A percentile compares a stretch with the other conserved stretches of the same genome.
These are phyloP conservation scores for Fusarium pseudocircinatum DNA, from an alignment of 2,329 filamentous ascomycete species.

Conservation along the genomic window DNA sequence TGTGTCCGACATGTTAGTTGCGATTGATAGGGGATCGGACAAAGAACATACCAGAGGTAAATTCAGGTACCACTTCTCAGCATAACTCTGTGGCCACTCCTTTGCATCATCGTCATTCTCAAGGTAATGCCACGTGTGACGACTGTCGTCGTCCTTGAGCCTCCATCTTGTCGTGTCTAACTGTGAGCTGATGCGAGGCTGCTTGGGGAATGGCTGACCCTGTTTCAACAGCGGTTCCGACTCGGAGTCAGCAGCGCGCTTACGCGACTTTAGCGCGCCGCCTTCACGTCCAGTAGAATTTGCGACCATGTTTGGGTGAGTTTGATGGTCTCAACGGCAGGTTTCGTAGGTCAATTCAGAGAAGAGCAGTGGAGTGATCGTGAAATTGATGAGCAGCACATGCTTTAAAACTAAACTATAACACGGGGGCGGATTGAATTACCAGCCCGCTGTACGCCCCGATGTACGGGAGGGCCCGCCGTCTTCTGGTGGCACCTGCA, in stretches of 20 bases:
- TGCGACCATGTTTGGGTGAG: conserved; percentile 39
- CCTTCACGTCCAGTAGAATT: conserved; percentile 44
- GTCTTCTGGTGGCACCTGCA: conserved; percentile 25
- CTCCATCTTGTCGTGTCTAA: conserved; percentile 90
- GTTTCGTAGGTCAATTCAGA: conserved; percentile 9
- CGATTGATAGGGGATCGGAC: neutral
- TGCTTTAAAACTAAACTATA: conserved; percentile 22
- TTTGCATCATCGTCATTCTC: conserved; percentile 74
- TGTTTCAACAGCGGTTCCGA: conserved; percentile 43
- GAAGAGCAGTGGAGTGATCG: conserved; percentile 22
- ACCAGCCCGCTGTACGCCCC: neutral
- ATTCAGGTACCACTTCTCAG: conserved; percentile 91
- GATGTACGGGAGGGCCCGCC: conserved; percentile 6
- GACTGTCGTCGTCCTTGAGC: conserved; percentile 80
- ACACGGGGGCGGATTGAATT: conserved; percentile 19
- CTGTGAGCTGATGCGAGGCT: conserved; percentile 60
- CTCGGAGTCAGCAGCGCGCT: conserved; percentile 54
- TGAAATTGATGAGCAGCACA: conserved; percentile 13
- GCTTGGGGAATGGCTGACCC: conserved; percentile 52
- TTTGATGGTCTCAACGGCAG: neutral
- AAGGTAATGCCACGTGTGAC: conserved; percentile 95
- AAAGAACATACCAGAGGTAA: conserved; percentile 73
- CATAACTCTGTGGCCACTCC: conserved; percentile 84
- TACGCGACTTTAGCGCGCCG: conserved; percentile 50
- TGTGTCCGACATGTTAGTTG: conserved; percentile 49